Evolutionary conservation across 352 stramenopile species (phyloP).

Genomic region (Phytophthora pseudosyringae): DNA sequence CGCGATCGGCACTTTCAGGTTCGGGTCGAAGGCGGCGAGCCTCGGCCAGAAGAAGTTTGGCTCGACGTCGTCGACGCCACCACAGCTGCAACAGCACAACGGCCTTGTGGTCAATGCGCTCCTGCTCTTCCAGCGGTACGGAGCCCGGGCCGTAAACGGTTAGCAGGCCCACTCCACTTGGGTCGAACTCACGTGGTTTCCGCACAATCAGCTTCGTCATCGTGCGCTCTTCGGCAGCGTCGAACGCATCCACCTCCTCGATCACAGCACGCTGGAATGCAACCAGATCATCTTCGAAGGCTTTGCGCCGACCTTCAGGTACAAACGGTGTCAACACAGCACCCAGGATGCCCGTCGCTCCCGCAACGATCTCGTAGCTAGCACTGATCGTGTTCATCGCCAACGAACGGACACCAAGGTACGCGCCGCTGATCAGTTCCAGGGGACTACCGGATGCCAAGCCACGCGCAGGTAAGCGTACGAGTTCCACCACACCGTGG

Average conservation of each 20-base stretch:
- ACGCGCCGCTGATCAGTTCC: conserved; percentile 83
- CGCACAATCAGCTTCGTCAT: conserved; percentile 90
- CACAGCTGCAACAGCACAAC: conserved; percentile 84
- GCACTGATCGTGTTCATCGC: conserved; percentile 92
- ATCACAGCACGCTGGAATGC: conserved; percentile 89
- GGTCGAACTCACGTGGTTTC: conserved; percentile 85
- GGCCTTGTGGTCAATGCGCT: conserved; percentile 84
- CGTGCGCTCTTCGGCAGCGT: conserved; percentile 85
- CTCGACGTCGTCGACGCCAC: conserved; percentile 79
- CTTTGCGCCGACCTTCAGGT: conserved; percentile 73
- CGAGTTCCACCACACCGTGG: conserved; percentile 82
- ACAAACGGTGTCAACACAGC: conserved; percentile 75
- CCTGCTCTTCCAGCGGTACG: conserved; percentile 90
- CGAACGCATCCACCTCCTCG: conserved; percentile 87
- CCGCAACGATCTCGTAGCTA: conserved; percentile 89
- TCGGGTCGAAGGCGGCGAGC: conserved; percentile 69
- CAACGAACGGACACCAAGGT: conserved; percentile 83
- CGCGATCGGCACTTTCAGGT: conserved; percentile 31
- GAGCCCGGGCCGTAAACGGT: conserved; percentile 86
- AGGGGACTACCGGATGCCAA: conserved; percentile 84
- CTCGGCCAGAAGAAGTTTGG: conserved; percentile 64
- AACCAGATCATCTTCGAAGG: conserved; percentile 85
- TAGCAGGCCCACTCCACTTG: conserved; percentile 73
- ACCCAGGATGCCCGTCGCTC: conserved; percentile 76
- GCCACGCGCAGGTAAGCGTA: conserved; percentile 78